Evolutionary conservation across 2,329 filamentous ascomycete genomes (phyloP), one percentile per base, ranked within the genome.

Genomic region (Leptographium procerum): DNA sequence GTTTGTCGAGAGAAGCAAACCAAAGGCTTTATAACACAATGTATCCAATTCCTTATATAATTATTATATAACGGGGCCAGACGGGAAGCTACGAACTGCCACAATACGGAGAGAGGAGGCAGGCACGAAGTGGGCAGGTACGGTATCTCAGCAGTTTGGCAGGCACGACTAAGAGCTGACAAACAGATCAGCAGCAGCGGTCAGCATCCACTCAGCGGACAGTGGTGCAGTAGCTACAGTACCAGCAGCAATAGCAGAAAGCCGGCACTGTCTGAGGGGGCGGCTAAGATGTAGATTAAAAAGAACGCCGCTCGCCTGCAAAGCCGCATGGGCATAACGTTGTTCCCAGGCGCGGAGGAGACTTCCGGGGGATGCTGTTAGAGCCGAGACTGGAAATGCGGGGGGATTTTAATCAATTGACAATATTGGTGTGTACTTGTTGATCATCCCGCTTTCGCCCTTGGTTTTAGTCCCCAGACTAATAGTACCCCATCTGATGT

Each of bases 151-250:
- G n/a, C n/a, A n/a, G n/a, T n/a, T n/a, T 9, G 24, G 6, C 16
- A 55, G 13, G 26, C 28, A 48, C 43, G 43, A 56, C 55, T 57
- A 57, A 57, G 48, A 57, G 56, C 56, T 57, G 56, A 57, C 56
- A 57, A 57, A 57, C 40, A 33, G 2, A 13, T 8, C 10, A 2
- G 10, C n/a, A 29, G 47, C 24, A 33, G 4, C 31, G 22, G 26
- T 26, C 40, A 55, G 34, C 34, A 52, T 36, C 31, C 34, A 47
- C 22, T 11, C 7, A 52, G 48, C 11, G 28, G 16, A 47, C n/a
- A 16, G 6, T 14, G 48, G 26, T 2, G 48, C 40, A 26, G 19
- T 24, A 28, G n/a, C n/a, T n/a, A n/a, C n/a, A n/a, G n/a, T n/a
- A n/a, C n/a, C n/a, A n/a, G n/a, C n/a, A n/a, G n/a, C n/a, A n/a